Percentiles rank a stretch among this genome's conserved stretches.
Conservation (phyloP, 2,329 filamentous ascomycete genomes). For the Cladosporium oxysporum region DNA sequence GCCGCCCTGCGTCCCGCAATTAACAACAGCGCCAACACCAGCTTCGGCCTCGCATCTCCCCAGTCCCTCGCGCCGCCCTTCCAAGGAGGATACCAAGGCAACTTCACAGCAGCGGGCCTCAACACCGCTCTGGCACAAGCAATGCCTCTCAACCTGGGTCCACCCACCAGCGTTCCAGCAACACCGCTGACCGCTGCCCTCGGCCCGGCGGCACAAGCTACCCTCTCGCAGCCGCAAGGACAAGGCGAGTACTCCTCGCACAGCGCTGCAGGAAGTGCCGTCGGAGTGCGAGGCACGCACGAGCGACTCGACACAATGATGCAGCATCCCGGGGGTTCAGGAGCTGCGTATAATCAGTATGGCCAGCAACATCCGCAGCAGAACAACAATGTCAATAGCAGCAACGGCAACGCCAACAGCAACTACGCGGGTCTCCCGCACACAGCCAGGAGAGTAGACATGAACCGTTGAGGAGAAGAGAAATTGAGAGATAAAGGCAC, state of each 20-base stretch:
- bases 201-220: conserved; percentile 87
- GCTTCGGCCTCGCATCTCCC: conserved; percentile 10
- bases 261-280: not conserved
- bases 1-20: conserved; percentile 44
- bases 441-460: conserved; percentile 10
- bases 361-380: not conserved
- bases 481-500: not conserved
- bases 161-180: conserved; percentile 63
- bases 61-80: conserved; percentile 35
- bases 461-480: not conserved
- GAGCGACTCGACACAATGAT: conserved; percentile 24
- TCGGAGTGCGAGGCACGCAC: conserved; percentile 17
- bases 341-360: not conserved
- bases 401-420: not conserved
- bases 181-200: conserved; percentile 88
- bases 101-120: conserved; percentile 18
- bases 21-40: conserved; percentile 39
- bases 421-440: conserved; percentile 11
- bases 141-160: conserved; percentile 19
- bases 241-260: conserved; percentile 26
- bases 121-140: conserved; percentile 28
- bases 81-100: conserved; percentile 22
- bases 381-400: not conserved
- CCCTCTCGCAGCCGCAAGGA: conserved; percentile 51
- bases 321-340: conserved; percentile 17